Base-by-base conservation (phyloP, 768 basidiomycete species). In the Amanita pseudoporphyria region DNA sequence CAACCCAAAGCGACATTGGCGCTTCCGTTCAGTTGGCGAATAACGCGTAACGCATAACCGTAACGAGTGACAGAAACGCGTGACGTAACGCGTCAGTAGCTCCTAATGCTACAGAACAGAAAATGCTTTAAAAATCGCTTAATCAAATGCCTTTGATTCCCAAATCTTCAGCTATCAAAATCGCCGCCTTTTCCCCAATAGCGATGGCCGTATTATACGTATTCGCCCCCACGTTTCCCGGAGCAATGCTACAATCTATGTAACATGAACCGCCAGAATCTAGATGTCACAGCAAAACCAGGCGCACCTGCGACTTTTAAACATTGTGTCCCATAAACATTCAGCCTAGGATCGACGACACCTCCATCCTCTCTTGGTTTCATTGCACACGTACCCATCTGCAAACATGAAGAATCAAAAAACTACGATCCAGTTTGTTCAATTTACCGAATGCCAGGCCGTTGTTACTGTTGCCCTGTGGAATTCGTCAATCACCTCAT, bases 1-100 rank as follows among this genome's bases (percentile, higher is more conserved):
- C 82, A 39, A 84, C 82, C 80, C 81, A 84, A 49, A 84, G 76
- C 49, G 82, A 79, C 82, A 84, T 84, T 10, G 45, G n/a, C n/a
- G n/a, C n/a, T n/a, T n/a, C n/a, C n/a, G n/a, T n/a, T n/a, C n/a
- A n/a, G n/a, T n/a, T n/a, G n/a, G n/a, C n/a, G n/a, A n/a, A n/a
- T n/a, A n/a, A n/a, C n/a, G n/a, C n/a, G n/a, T n/a, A n/a, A n/a
- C n/a, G n/a, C n/a, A n/a, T n/a, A n/a, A n/a, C n/a, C n/a, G n/a
- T n/a, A n/a, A n/a, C n/a, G n/a, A n/a, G 26, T 28, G 26, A 28
- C 26, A 7, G 26, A 28, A 4, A 28, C 4, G 26, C 26, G 26
- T 28, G 56, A 60, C 57, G 32, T 58, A 52, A 58, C 58, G 58
- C 55, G 56, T 52, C 32, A 26, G 22, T 41, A 19, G 14, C 33